Evolutionary conservation across 805 yeast species (phyloP).

Genomic region (Sugiyamaella qingdaonensis): DNA sequence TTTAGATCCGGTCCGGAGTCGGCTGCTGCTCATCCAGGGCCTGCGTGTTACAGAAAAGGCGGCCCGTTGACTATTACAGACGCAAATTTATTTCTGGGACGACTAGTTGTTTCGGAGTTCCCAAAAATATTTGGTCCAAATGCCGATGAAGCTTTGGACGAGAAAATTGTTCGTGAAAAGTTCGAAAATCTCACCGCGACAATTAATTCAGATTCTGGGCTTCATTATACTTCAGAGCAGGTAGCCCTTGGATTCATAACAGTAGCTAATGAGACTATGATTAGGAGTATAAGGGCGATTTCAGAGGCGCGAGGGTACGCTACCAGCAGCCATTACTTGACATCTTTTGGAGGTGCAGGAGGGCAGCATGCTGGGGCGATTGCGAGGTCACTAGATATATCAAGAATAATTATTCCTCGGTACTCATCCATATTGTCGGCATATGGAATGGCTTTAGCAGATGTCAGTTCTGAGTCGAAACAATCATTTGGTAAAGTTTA

Average conservation of each 20-base stretch:
- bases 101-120: constrained; percentile 66
- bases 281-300: constrained; percentile 74
- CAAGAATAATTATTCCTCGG: constrained; percentile 65
- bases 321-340: constrained; percentile 60
- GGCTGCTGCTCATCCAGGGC: constrained; percentile 85
- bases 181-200: constrained; percentile 50
- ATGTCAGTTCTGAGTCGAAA: constrained; percentile 61
- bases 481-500: constrained; percentile 45
- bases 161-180: constrained; percentile 43
- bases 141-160: constrained; percentile 64
- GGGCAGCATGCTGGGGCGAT: constrained; percentile 83
- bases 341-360: constrained; percentile 89
- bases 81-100: constrained; percentile 69
- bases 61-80: constrained; percentile 84
- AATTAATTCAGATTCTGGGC: constrained; percentile 32
- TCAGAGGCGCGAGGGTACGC: constrained; percentile 80
- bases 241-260: constrained; percentile 76
- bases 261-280: constrained; percentile 84
- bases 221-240: constrained; percentile 44
- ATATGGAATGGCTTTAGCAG: constrained; percentile 82
- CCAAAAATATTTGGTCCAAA: constrained; percentile 80
- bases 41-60: constrained; percentile 78
- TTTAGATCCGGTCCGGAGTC: constrained; percentile 82
- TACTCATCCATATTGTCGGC: constrained; percentile 82
- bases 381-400: constrained; percentile 64